Evolutionary conservation across 768 basidiomycete species (phyloP), one percentile per base, ranked within the genome.

Genomic region (Boletus subcaerulescens): DNA sequence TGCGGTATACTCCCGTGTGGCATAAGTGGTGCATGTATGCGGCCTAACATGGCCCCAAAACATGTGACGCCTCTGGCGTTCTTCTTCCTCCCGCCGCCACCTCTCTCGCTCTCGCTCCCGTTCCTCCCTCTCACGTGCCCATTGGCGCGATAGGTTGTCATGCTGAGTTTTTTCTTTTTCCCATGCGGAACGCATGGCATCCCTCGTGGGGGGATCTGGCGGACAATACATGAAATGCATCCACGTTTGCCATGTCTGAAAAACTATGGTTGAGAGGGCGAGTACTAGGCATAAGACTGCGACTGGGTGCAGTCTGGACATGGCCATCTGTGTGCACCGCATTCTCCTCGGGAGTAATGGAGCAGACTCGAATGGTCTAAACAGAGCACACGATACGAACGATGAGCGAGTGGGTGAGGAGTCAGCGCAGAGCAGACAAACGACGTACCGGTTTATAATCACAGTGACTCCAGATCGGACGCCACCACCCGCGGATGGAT

Each of bases 1-100:
- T 0, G 73, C 73, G 1, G 65, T 61, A n/a, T 73, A 73, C 40
- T 62, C 61, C 42, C 68, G 62, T 3, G 66, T 64, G 0, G 57
- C 68, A 48, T 67, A 71, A 0, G 65, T 62, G 24, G 52, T 63
- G 52, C 72, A 73, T 17, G 33, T 32, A 44, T 64, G 60, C 9
- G 54, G 39, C 15, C 59, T 5, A 14, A 35, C 33, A 6, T 36
- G 10, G 3, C 40, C 62, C 66, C 64, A 69, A 35, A 33, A 64
- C 51, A 73, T 63, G 15, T 58, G 47, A 12, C 60, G 59, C 8
- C 33, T 62, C 18, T 61, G 57, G 2, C 69, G 65, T 18, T 67
- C 68, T 14, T 67, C 58, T 40, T 63, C 65, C 35, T 68, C 63
- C 17, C 40, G 57, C 31, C 22, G 42, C 67, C 67, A 61, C 11